Conservation (phyloP, 2,329 filamentous ascomycete species). For the Botrytis elliptica region DNA sequence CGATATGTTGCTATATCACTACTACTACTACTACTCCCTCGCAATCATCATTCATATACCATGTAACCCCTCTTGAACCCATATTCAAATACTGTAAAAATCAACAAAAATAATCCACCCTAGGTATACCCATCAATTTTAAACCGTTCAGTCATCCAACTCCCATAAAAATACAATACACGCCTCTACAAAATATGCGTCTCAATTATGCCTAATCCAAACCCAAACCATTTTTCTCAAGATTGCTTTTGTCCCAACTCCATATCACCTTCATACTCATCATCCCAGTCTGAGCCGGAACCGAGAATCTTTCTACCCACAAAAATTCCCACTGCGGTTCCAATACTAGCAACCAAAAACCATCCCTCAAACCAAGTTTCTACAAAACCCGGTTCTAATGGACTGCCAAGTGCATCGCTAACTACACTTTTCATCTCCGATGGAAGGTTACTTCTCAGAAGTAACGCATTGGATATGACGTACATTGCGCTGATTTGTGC, state of each 20-base stretch:
- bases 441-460: constrained; percentile 76
- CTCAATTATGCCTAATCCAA: neutral
- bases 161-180: constrained; percentile 1
- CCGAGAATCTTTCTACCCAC: constrained; percentile 61
- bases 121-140: neutral
- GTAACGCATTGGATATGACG: constrained; percentile 75
- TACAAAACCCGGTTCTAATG: constrained; percentile 66
- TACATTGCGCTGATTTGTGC: constrained; percentile 82
- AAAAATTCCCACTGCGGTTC: constrained; percentile 72
- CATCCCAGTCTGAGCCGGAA: constrained; percentile 56
- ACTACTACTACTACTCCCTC: neutral
- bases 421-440: constrained; percentile 74
- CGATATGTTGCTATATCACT: too few relatives aligned
- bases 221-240: constrained; percentile 39
- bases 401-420: constrained; percentile 72
- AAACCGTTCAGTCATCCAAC: neutral
- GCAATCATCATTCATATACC: neutral
- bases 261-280: constrained; percentile 49
- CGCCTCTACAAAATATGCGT: neutral
- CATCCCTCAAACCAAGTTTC: constrained; percentile 86
- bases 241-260: constrained; percentile 72
- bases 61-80: neutral
- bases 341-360: constrained; percentile 68
- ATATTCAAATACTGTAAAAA: neutral
- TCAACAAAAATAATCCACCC: neutral